Conservation (phyloP, 768 basidiomycete species). For the Naganishia friedmannii region DNA sequence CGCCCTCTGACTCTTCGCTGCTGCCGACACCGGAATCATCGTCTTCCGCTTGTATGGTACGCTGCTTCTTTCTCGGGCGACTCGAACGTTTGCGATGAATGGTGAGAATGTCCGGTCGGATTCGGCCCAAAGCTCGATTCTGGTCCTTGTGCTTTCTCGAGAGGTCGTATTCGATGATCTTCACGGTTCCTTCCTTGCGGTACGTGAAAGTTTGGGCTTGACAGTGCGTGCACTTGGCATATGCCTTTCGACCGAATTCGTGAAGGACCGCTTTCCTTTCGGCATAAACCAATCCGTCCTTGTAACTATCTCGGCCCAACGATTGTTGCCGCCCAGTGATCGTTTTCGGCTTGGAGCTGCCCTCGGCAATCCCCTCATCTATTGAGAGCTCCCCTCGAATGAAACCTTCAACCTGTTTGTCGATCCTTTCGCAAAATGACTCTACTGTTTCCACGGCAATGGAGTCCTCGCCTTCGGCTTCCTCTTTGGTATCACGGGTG, state of each 20-base stretch:
- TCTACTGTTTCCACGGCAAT: constrained; percentile 44
- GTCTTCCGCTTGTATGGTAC: constrained; percentile 35
- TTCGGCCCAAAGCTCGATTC: constrained; percentile 59
- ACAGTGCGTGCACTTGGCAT: constrained; percentile 74
- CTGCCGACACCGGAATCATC: constrained; percentile 55
- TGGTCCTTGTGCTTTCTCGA: constrained; percentile 70
- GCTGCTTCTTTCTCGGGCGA: constrained; percentile 26
- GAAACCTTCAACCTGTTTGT: constrained; percentile 38
- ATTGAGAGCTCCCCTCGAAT: constrained; percentile 34
- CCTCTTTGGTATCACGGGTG: constrained; percentile 53
- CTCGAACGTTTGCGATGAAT: constrained; percentile 2
- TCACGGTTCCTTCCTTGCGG: constrained; percentile 89
- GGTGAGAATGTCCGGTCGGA: constrained; percentile 71
- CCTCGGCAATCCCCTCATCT: constrained; percentile 59
- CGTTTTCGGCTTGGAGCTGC: constrained; percentile 56
- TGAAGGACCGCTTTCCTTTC: constrained; percentile 74
- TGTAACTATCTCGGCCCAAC: constrained; percentile 71
- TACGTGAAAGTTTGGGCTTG: constrained; percentile 82
- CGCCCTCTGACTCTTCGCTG: constrained; percentile 45
- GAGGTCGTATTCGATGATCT: constrained; percentile 90
- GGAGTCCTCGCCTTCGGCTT: constrained; percentile 50
- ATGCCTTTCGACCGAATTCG: constrained; percentile 71
- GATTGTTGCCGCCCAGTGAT: constrained; percentile 36
- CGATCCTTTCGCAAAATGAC: constrained; percentile 43
- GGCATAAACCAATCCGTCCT: constrained; percentile 82